phyloP scores from a whole-genome alignment of 2,329 filamentous ascomycete species.

The Neophaeococcomyces mojaviensis region DNA sequence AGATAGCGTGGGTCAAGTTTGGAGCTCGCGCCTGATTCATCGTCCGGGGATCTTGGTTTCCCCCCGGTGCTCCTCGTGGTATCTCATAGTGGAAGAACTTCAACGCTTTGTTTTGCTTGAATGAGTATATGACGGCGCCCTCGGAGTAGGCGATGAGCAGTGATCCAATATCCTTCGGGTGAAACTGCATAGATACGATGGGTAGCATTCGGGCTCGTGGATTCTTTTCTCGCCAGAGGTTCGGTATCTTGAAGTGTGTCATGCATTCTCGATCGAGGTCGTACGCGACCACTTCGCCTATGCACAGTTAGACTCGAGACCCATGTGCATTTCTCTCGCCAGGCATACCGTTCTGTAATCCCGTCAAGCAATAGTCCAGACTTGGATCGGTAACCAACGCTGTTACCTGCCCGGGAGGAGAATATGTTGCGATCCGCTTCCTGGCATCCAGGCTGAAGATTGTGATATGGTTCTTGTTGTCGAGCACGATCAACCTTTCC shows the following conservation, averaged over 20 bases:
- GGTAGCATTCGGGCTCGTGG: conserved; percentile 57
- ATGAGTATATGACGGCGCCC: conserved; percentile 83
- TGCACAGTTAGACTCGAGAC: conserved; percentile 10
- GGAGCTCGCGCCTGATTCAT: conserved; percentile 58
- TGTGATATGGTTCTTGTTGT: conserved; percentile 75
- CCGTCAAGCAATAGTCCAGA: conserved; percentile 87
- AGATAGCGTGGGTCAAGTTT: conserved; percentile 71
- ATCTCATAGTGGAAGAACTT: conserved; percentile 79
- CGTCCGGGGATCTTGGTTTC: conserved; percentile 52
- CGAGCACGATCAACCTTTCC: conserved; percentile 76
- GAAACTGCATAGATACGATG: conserved; percentile 72
- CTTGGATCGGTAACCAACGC: conserved; percentile 75
- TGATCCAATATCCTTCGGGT: conserved; percentile 86
- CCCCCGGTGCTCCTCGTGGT: conserved; percentile 76
- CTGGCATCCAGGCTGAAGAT: conserved; percentile 74
- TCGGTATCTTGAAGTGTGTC: conserved; percentile 73
- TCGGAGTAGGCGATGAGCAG: conserved; percentile 84
- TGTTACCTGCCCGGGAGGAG: conserved; percentile 68
- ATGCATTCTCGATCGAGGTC: conserved; percentile 77
- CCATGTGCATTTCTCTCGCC: background rate
- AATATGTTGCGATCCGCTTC: conserved; percentile 58
- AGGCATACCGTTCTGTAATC: conserved; percentile 58
- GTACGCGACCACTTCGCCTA: conserved; percentile 79
- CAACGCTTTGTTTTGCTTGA: conserved; percentile 77
- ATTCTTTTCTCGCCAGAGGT: conserved; percentile 73